These are phyloP conservation scores for Saussurea involucrata DNA, from an alignment of 129 eudicot genomes.

Conservation along the genomic window DNA sequence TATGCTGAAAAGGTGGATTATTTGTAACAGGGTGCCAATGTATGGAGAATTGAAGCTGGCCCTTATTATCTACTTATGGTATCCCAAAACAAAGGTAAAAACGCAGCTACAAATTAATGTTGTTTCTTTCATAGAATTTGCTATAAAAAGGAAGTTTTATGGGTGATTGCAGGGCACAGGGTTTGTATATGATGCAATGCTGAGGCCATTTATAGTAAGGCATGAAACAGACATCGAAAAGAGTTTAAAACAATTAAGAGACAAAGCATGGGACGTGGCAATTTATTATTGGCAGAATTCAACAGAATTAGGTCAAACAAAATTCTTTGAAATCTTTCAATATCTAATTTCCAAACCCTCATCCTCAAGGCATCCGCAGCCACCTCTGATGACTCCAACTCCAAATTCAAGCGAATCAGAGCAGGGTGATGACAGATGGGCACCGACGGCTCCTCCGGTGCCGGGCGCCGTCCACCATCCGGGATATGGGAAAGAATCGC, in stretches of 20 bases:
- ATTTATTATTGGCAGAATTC: conserved; percentile 84
- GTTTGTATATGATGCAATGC: conserved; percentile 55
- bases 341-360: conserved; percentile 40
- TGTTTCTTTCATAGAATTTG: background rate
- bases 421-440: conserved; percentile 24
- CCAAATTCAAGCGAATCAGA: conserved; percentile 10
- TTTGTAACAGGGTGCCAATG: conserved; percentile 70
- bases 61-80: conserved; percentile 86
- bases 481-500: background rate
- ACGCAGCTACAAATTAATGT: background rate
- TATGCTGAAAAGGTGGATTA: background rate
- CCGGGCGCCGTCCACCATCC: conserved; percentile 5
- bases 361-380: conserved; percentile 33
- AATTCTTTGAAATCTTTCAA: conserved; percentile 55
- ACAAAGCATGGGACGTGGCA: conserved; percentile 79
- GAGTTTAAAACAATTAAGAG: conserved; percentile 58
- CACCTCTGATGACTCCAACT: conserved; percentile 31
- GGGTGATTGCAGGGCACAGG: conserved; percentile 68
- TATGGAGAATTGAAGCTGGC: conserved; percentile 91
- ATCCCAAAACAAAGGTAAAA: conserved; percentile 84
- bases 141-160: background rate
- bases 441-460: conserved; percentile 36
- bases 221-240: conserved; percentile 82
- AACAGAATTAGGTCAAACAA: conserved; percentile 64
- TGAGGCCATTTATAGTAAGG: conserved; percentile 61